Conservation (phyloP, 768 basidiomycete genomes). For the Gautieria morchelliformis region DNA sequence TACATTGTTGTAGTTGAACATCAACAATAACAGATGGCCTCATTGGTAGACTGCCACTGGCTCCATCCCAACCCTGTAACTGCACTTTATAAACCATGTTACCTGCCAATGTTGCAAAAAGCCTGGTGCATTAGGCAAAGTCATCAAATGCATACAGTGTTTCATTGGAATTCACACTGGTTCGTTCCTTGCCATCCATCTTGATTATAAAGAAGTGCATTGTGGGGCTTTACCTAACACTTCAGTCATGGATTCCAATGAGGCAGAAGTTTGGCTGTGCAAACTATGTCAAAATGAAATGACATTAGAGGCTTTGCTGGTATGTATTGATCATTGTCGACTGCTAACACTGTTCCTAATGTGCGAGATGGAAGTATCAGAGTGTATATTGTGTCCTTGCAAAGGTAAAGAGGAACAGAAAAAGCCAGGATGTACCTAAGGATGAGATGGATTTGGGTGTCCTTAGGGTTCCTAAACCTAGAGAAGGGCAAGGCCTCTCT, state of each 20-base stretch:
- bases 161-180: constrained; percentile 74
- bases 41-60: constrained; percentile 1
- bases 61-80: constrained; percentile 54
- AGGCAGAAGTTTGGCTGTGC: constrained; percentile 72
- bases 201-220: neutral
- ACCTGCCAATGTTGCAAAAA: constrained; percentile 70
- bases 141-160: constrained; percentile 77
- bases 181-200: constrained; percentile 20
- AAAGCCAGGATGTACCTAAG: constrained; percentile 30
- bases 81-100: constrained; percentile 43
- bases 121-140: constrained; percentile 64
- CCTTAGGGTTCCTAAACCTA: constrained; percentile 75
- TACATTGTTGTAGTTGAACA: neutral
- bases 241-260: constrained; percentile 43
- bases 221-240: constrained; percentile 34
- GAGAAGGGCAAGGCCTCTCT: constrained; percentile 85
- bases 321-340: constrained; percentile 24
- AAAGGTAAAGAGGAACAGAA: constrained; percentile 37
- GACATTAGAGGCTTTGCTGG: constrained; percentile 71
- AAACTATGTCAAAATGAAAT: constrained; percentile 84
- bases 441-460: constrained; percentile 24
- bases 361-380: constrained; percentile 44
- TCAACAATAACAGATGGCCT: neutral
- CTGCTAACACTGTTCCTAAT: constrained; percentile 3
- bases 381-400: constrained; percentile 79